phyloP scores from a whole-genome alignment of 768 basidiomycete species.

The Calocera viscosa region DNA sequence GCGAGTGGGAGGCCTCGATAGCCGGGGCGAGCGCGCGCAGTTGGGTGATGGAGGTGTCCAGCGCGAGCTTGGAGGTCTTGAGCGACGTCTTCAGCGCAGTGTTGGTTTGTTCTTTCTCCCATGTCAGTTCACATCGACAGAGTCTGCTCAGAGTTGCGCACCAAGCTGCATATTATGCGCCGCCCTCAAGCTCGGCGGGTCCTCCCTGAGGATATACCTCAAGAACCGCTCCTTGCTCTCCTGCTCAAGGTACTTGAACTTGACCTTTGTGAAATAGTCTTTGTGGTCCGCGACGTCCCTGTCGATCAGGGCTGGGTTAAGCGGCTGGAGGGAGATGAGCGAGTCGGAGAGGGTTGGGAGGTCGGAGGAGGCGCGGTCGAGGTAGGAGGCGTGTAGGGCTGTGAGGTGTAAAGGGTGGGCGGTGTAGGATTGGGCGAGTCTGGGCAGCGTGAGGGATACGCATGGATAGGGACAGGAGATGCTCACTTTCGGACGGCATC shows the following conservation, averaged over 20 bases:
- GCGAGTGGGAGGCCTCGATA: conserved; percentile 42
- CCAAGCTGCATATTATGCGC: conserved; percentile 58
- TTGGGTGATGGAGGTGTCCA: conserved; percentile 28
- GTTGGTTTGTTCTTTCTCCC: conserved; percentile 51
- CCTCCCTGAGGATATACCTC: conserved; percentile 72
- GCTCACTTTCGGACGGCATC: not conserved
- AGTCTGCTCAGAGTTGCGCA: conserved; percentile 28
- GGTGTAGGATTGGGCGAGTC: not conserved
- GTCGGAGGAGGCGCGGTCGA: not conserved
- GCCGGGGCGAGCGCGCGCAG: not conserved
- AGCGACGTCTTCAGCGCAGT: conserved; percentile 43
- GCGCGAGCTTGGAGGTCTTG: conserved; percentile 50
- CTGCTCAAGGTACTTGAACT: conserved; percentile 81
- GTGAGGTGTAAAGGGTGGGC: not conserved
- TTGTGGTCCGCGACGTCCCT: not conserved
- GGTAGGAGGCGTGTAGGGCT: not conserved
- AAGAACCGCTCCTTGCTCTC: conserved; percentile 84
- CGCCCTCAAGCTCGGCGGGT: conserved; percentile 65
- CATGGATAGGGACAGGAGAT: not conserved
- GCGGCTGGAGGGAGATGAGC: conserved; percentile 2
- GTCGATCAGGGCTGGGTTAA: not conserved
- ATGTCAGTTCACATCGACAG: conserved; percentile 60
- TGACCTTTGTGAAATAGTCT: conserved; percentile 51
- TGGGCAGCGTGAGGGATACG: not conserved
- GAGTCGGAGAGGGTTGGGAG: not conserved